Conservation (phyloP, 371 early-diverging fungal species). For the Rhizopus stolonifer region DNA sequence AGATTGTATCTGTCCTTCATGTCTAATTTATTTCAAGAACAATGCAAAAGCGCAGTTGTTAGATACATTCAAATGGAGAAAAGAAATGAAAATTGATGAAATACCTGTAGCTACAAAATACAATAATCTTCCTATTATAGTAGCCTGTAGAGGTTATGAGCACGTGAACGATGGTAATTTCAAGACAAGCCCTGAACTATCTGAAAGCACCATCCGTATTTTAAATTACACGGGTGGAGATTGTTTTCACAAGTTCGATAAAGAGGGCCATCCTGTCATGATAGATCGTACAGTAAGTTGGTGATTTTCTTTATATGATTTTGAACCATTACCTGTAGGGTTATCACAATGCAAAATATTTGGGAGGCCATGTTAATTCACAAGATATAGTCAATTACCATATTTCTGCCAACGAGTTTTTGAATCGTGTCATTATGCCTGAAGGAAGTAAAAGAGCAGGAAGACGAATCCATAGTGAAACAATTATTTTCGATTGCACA, state of each 20-base stretch:
- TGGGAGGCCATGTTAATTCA: conserved; percentile 60
- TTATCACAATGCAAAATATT: conserved; percentile 66
- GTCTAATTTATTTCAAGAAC: too few species aligned
- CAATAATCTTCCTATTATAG: conserved; percentile 63
- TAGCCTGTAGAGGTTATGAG: conserved; percentile 68
- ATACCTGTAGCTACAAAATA: conserved; percentile 63
- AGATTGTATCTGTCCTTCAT: too few species aligned
- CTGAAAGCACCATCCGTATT: conserved; percentile 60
- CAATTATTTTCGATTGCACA: conserved; percentile 78
- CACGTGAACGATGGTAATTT: conserved; percentile 67
- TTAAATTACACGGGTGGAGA: conserved; percentile 71
- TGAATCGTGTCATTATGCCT: conserved; percentile 65
- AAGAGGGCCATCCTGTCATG: conserved; percentile 72
- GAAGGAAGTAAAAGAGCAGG: conserved; percentile 67
- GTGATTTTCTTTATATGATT: not conserved
- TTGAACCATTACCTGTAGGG: too few species aligned
- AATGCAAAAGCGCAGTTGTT: conserved; percentile 65
- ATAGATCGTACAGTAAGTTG: conserved; percentile 73
- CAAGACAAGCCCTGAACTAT: conserved; percentile 56
- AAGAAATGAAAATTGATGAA: conserved; percentile 59
- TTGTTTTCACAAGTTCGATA: conserved; percentile 81
- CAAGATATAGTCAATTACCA: conserved; percentile 69
- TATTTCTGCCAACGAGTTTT: conserved; percentile 71
- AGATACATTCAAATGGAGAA: conserved; percentile 70
- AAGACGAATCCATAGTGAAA: conserved; percentile 68